Evolutionary conservation across 345 rosid genomes (phyloP).

Genomic region (Eucalyptus rudis): DNA sequence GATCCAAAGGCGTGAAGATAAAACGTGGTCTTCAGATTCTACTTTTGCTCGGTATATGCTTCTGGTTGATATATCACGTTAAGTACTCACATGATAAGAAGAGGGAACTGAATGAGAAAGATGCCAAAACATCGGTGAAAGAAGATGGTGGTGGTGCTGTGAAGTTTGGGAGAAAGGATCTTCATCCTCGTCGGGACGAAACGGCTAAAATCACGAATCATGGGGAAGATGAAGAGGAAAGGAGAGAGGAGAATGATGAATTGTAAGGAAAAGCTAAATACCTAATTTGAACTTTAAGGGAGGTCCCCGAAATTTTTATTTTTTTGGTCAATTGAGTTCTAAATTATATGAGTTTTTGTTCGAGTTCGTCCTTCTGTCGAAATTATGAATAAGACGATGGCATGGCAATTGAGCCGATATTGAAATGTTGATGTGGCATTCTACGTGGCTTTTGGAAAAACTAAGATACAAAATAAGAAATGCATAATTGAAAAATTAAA

Average conservation of each 20-base stretch:
- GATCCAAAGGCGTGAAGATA: conserved; percentile 52
- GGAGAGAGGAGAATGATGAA: conserved; percentile 21
- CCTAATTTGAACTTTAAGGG: too few relatives aligned
- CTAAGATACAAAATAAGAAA: not conserved
- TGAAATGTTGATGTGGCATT: not conserved
- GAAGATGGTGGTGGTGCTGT: not conserved
- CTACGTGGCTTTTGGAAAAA: not conserved
- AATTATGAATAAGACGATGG: not conserved
- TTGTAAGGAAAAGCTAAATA: not conserved
- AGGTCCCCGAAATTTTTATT: not conserved
- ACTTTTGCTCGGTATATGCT: conserved; percentile 62
- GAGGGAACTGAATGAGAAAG: conserved; percentile 51
- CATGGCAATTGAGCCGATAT: not conserved
- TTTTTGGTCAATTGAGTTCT: not conserved
- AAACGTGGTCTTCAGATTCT: conserved; percentile 72
- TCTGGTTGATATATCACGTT: conserved; percentile 78
- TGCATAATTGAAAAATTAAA: too few relatives aligned
- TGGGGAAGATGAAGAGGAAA: conserved; percentile 9
- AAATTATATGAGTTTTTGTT: not conserved
- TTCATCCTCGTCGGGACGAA: conserved; percentile 26
- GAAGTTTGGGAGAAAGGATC: conserved; percentile 76
- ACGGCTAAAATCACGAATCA: not conserved
- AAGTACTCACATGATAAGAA: conserved; percentile 80
- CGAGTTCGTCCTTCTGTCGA: accelerated
- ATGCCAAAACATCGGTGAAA: conserved; percentile 8